phyloP scores from a whole-genome alignment of 108 stramenopile genomes.

The Conticribra guillardii region DNA sequence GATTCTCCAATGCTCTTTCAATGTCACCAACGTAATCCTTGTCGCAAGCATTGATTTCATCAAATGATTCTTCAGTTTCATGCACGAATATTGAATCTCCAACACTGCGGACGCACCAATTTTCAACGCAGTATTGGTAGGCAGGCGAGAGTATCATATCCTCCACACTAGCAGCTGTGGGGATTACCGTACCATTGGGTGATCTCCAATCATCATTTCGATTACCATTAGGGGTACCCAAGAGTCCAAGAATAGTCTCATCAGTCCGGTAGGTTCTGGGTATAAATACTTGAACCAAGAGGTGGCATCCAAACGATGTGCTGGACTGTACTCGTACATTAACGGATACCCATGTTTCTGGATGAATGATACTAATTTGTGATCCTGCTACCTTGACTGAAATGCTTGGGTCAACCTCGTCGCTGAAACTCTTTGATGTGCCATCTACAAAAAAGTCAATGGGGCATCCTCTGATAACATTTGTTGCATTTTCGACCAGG shows the following conservation, averaged over 20 bases:
- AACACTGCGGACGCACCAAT: slow-evolving; percentile 28
- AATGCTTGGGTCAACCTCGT: neutral
- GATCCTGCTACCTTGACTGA: neutral
- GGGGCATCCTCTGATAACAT: slow-evolving; percentile 4
- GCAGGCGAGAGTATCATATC: slow-evolving; percentile 21
- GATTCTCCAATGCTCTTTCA: no score
- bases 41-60: slow-evolving; percentile 14
- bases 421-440: neutral
- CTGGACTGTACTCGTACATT: neutral
- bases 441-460: slow-evolving; percentile 25
- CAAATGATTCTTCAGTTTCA: slow-evolving; percentile 18
- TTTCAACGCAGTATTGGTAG: slow-evolving; percentile 24
- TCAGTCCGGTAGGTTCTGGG: slow-evolving; percentile 7
- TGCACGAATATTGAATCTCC: slow-evolving; percentile 17
- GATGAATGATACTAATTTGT: neutral
- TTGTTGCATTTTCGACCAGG: neutral
- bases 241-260: slow-evolving; percentile 17
- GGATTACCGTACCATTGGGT: neutral
- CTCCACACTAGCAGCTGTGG: neutral
- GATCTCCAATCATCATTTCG: slow-evolving; percentile 12
- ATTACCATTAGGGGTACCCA: slow-evolving; percentile 19
- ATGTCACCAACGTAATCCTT: no score
- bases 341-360: neutral
- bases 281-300: slow-evolving; percentile 13
- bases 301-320: slow-evolving; percentile 16